Evolutionary conservation across 768 basidiomycete species (phyloP).

Genomic region (Mycena alexandri): DNA sequence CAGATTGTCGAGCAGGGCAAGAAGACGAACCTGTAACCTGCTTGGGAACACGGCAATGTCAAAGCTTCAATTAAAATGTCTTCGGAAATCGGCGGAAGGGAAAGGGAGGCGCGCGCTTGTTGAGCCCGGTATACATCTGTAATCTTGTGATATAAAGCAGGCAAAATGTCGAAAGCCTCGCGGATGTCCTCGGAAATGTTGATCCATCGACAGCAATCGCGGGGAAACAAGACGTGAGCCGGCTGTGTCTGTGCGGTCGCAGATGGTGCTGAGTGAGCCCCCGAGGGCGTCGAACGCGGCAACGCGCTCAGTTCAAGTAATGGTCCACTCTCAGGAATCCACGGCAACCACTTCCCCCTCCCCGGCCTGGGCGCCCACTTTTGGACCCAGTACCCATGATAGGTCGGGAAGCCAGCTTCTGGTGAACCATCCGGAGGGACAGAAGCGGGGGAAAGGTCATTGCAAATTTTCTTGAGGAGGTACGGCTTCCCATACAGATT

Average conservation of each 20-base stretch:
- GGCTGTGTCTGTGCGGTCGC: conserved; percentile 36
- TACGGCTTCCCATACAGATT: conserved; percentile 69
- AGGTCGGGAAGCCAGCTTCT: conserved; percentile 63
- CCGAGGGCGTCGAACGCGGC: conserved; percentile 51
- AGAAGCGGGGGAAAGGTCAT: conserved; percentile 77
- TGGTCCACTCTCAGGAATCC: conserved; percentile 68
- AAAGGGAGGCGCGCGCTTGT: conserved; percentile 63
- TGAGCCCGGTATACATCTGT: conserved; percentile 74
- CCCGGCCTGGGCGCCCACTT: conserved; percentile 64
- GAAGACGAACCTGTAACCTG: conserved; percentile 62
- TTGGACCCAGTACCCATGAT: conserved; percentile 69
- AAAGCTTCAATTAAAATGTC: conserved; percentile 78
- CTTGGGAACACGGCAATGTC: conserved; percentile 74
- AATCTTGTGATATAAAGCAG: conserved; percentile 75
- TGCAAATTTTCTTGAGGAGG: conserved; percentile 68
- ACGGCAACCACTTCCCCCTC: conserved; percentile 47
- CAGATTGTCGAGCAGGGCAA: not conserved
- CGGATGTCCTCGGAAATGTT: conserved; percentile 64
- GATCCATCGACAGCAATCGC: conserved; percentile 66
- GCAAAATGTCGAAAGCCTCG: conserved; percentile 68
- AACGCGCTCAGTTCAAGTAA: conserved; percentile 69
- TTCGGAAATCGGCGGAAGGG: conserved; percentile 70
- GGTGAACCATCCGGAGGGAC: conserved; percentile 63
- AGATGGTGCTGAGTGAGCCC: conserved; percentile 42
- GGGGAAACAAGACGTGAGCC: conserved; percentile 50